Conservation (phyloP, 805 yeast species). For the Ogataea pignaliae region DNA sequence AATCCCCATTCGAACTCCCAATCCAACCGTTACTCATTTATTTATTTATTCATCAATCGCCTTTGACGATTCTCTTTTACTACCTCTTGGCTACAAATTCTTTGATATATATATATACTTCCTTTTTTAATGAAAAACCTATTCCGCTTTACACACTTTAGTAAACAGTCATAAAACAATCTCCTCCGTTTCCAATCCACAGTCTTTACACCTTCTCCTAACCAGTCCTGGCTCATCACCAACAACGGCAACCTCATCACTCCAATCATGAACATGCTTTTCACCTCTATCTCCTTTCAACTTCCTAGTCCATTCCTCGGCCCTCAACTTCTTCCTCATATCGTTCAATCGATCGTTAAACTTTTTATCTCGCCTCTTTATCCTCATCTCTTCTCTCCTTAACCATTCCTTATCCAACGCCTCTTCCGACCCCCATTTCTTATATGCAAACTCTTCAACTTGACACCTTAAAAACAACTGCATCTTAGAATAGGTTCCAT, state of each 20-base stretch:
- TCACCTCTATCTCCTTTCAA: conserved; percentile 52
- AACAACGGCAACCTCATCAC: conserved; percentile 43
- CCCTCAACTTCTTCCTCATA: conserved; percentile 88
- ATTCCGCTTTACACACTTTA: too few species aligned
- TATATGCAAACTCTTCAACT: conserved; percentile 88
- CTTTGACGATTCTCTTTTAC: too few species aligned
- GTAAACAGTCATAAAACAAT: conserved; percentile 35
- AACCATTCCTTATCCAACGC: conserved; percentile 92
- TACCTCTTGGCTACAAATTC: too few species aligned
- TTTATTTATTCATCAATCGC: too few species aligned
- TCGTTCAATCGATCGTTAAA: conserved; percentile 75
- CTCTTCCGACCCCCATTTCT: conserved; percentile 92
- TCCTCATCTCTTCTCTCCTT: conserved; percentile 66
- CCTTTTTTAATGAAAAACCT: too few species aligned
- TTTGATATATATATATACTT: too few species aligned
- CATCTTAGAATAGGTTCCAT: conserved; percentile 84
- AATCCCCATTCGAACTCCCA: too few species aligned
- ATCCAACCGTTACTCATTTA: too few species aligned
- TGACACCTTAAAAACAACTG: conserved; percentile 85
- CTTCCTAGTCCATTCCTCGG: conserved; percentile 79
- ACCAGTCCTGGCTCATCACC: conserved; percentile 30
- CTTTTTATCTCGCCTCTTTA: conserved; percentile 70
- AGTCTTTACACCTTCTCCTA: conserved; percentile 63
- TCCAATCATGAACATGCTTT: conserved; percentile 74
- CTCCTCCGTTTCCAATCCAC: conserved; percentile 86